phyloP scores from a whole-genome alignment of 2,329 filamentous ascomycete species.

The Phyllosticta paracitricarpa region DNA sequence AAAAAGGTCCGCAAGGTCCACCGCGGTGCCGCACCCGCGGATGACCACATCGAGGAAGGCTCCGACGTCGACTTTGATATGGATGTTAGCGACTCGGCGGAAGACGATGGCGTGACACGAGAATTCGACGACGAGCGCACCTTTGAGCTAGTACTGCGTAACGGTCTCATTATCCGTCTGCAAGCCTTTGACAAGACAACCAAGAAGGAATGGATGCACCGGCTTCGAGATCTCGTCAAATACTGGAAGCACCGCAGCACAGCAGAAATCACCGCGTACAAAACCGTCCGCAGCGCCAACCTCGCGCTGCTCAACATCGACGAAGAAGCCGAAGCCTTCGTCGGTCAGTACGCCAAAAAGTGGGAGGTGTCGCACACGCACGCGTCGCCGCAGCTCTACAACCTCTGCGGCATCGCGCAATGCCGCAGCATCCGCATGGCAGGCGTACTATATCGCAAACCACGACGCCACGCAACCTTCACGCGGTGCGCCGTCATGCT shows the following conservation, averaged over 20 bases:
- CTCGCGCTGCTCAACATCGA: conserved; percentile 52
- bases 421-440: conserved; percentile 55
- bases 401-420: conserved; percentile 54
- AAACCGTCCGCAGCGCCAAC: conserved; percentile 47
- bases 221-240: conserved; percentile 45
- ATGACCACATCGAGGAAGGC: conserved; percentile 42
- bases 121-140: conserved; percentile 47
- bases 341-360: conserved; percentile 58
- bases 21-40: conserved; percentile 41
- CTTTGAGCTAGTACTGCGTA: conserved; percentile 53
- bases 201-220: conserved; percentile 52
- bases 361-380: conserved; percentile 58
- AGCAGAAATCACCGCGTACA: conserved; percentile 48
- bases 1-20: conserved; percentile 46
- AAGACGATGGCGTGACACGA: conserved; percentile 44
- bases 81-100: conserved; percentile 34
- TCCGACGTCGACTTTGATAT: conserved; percentile 48
- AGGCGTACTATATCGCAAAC: conserved; percentile 54
- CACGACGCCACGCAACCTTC: conserved; percentile 52
- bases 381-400: conserved; percentile 55
- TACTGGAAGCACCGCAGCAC: conserved; percentile 53
- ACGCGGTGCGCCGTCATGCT: conserved; percentile 51
- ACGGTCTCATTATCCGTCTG: conserved; percentile 51
- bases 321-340: conserved; percentile 52
- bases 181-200: conserved; percentile 45